These are phyloP conservation scores for Geranium brycei DNA, from an alignment of 345 rosid species.

Conservation along the genomic window DNA sequence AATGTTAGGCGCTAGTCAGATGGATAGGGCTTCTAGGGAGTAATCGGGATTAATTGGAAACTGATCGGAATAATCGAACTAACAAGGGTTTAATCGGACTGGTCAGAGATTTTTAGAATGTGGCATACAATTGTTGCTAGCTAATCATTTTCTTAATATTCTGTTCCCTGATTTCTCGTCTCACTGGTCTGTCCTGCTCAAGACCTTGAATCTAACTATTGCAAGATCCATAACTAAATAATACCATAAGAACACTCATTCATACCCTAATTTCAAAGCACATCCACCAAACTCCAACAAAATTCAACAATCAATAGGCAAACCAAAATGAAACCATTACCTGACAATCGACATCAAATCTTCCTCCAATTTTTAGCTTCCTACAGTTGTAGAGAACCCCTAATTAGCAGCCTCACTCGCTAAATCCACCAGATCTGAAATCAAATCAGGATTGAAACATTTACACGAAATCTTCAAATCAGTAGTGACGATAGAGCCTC, in stretches of 20 bases:
- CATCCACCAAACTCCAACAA: not conserved
- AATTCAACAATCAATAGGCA: not conserved
- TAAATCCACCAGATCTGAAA: conserved; percentile 49
- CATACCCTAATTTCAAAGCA: not conserved
- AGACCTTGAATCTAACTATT: conserved; percentile 46
- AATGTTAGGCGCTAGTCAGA: no score
- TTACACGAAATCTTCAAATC: not conserved
- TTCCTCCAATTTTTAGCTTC: conserved; percentile 52
- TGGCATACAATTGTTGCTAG: no score
- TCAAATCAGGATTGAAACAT: not conserved
- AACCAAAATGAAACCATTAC: not conserved
- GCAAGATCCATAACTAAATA: conserved; percentile 71
- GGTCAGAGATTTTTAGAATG: no score
- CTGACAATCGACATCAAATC: conserved; percentile 36
- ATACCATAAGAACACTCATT: not conserved
- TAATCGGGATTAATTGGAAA: no score
- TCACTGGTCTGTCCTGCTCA: conserved; percentile 39
- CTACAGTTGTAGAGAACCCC: conserved; percentile 30
- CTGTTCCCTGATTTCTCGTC: conserved; percentile 34
- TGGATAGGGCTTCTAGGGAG: no score
- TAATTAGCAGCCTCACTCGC: conserved; percentile 55
- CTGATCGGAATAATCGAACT: no score
- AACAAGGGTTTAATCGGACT: no score
- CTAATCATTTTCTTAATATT: conserved; percentile 36
- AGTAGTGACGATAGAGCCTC: not conserved